Conservation (phyloP, 345 rosid genomes). For the Dipteronia sinensis region DNA sequence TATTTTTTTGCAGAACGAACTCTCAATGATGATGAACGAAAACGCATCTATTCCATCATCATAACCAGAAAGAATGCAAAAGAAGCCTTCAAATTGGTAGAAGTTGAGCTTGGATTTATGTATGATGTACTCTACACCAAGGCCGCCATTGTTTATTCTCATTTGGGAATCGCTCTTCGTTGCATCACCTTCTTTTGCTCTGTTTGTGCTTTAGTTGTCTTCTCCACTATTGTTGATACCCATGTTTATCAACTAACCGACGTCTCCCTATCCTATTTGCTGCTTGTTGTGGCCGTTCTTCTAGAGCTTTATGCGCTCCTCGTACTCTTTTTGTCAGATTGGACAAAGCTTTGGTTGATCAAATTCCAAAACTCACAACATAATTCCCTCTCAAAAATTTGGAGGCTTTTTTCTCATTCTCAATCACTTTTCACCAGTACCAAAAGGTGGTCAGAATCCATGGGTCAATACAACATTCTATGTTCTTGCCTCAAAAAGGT, state of each 20-base stretch:
- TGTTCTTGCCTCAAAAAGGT: background rate
- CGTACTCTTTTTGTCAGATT: too few species aligned
- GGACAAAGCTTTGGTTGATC: too few species aligned
- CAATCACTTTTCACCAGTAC: background rate
- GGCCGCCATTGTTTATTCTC: slow-evolving; percentile 16
- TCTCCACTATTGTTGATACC: background rate
- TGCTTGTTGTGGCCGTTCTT: slow-evolving; percentile 13
- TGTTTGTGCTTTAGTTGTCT: background rate
- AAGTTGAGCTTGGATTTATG: slow-evolving; percentile 21
- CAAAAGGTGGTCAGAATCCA: background rate
- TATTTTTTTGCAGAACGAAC: too few species aligned
- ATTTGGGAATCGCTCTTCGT: background rate
- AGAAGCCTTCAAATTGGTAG: slow-evolving; percentile 25
- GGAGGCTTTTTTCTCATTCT: too few species aligned
- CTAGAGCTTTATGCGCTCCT: background rate
- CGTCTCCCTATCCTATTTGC: background rate
- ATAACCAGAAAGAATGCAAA: background rate
- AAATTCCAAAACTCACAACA: too few species aligned
- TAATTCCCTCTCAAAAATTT: too few species aligned
- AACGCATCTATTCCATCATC: background rate
- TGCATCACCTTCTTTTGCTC: slow-evolving; percentile 5
- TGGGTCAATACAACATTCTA: background rate
- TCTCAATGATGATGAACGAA: too few species aligned
- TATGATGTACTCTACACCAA: slow-evolving; percentile 6
- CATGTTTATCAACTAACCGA: background rate